Percentiles rank a stretch among this genome's conserved stretches.
These are phyloP conservation scores for Bipolaris oryzae DNA, from an alignment of 2,329 filamentous ascomycete species.

Conservation along the genomic window DNA sequence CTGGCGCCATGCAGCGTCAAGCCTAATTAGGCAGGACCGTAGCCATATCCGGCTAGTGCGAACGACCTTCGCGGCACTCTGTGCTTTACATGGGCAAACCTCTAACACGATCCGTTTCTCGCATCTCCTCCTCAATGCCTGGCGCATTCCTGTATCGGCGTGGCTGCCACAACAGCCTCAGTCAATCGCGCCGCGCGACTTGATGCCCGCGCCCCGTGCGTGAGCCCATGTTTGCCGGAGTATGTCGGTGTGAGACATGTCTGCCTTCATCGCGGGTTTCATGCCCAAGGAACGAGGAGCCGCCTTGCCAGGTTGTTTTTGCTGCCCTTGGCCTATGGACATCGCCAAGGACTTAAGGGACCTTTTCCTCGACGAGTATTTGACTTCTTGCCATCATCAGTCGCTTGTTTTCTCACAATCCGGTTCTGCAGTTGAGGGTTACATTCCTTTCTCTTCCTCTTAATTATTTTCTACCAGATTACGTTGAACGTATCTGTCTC, in stretches of 20 bases:
- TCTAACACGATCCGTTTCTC: conserved; percentile 47
- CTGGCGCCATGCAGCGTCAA: conserved; percentile 18
- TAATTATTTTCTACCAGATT: conserved; percentile 43
- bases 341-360: conserved; percentile 46
- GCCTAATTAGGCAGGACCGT: conserved; percentile 18
- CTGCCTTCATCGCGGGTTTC: conserved; percentile 50
- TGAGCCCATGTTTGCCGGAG: conserved; percentile 34
- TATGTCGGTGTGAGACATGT: conserved; percentile 45
- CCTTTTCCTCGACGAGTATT: conserved; percentile 34
- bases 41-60: conserved; percentile 24
- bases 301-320: conserved; percentile 34
- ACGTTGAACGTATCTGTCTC: conserved; percentile 51
- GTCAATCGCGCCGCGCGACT: too few species aligned
- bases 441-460: conserved; percentile 50
- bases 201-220: conserved; percentile 40
- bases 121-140: conserved; percentile 41
- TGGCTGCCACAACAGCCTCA: conserved; percentile 38
- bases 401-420: conserved; percentile 36
- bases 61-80: conserved; percentile 28
- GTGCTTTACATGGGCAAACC: conserved; percentile 34
- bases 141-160: conserved; percentile 27
- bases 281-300: conserved; percentile 44
- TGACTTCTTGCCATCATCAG: conserved; percentile 40
- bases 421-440: conserved; percentile 46
- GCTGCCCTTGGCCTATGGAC: conserved; percentile 13